Base-by-base conservation (phyloP, 768 basidiomycete species). In the Psilocybe azurescens region DNA sequence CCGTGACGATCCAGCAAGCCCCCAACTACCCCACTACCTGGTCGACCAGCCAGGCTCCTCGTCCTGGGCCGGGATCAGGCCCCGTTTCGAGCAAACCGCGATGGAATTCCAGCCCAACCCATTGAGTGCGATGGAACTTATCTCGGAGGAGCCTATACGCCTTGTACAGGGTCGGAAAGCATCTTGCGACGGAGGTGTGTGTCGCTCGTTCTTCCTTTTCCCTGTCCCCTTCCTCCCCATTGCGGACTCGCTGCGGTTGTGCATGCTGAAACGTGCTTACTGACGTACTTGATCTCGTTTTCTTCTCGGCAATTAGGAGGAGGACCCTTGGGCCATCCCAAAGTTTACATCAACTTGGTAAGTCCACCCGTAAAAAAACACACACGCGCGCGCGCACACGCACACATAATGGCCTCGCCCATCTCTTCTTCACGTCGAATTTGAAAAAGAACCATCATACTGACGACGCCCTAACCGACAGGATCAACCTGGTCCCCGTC, bases 251-350 rank as follows among this genome's bases (percentile, higher is more conserved):
- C 32, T 50, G 16, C 13, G 30, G 5, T 10, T 29, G 7, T 28
- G 24, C 54, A 18, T 5, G 11, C 30, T 24, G 9, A 29, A 56
- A 24, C 20, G 29, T 55, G 32, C 47, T 61, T 41, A 13, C 62
- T 68, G 58, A 67, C 60, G 57, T 59, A 39, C 54, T 30, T 50
- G 46, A 33, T 59, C 55, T n/a, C 47, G 5, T 53, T 53, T 18
- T 18, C 58, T 41, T 32, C 53, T 47, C 59, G 58, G 62, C 58
- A 63, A 60, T 59, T 73, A 99, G 97, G 97, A 77, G 90, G 89
- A 73, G 97, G 97, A 10, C 86, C 97, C 47, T 84, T 99, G 30
- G 97, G 97, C 24, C 97, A 99, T 73, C 97, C 97, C 5, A 96
- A 95, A 81, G 88, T 99, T 62, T 99, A 86, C 72, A 95, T 99